These are phyloP conservation scores for Penicillium decumbens DNA, from an alignment of 2,329 filamentous ascomycete species.

Conservation along the genomic window DNA sequence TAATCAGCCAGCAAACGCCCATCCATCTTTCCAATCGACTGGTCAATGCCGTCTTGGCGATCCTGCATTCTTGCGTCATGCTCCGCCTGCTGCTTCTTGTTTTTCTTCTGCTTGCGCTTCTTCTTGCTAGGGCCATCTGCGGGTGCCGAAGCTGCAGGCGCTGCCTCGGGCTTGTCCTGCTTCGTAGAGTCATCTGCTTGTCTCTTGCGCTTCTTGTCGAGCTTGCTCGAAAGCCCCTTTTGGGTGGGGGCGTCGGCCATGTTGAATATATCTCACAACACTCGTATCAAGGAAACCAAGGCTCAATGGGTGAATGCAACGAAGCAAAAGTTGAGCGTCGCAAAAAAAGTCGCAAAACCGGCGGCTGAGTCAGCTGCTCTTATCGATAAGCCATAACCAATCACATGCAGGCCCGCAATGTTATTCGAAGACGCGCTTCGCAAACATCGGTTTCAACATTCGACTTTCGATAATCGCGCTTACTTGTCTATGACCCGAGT, in stretches of 20 bases:
- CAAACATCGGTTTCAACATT: constrained; percentile 2
- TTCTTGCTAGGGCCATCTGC: constrained; percentile 33
- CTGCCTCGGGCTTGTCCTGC: constrained; percentile 22
- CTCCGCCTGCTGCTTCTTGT: constrained; percentile 24
- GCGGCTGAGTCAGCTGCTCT: constrained; percentile 28
- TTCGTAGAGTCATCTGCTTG: constrained; percentile 32
- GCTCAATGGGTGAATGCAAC: constrained; percentile 5
- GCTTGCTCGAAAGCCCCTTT: constrained; percentile 30
- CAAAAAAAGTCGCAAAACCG: constrained; percentile 13
- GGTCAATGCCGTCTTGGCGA: constrained; percentile 70
- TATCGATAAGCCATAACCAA: constrained; percentile 33
- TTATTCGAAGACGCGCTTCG: constrained; percentile 19
- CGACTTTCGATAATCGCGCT: neutral
- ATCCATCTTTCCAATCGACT: constrained; percentile 76
- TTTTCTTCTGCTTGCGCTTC: constrained; percentile 28
- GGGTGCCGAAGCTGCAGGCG: constrained; percentile 14
- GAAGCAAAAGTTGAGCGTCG: constrained; percentile 9
- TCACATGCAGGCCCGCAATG: constrained; percentile 16
- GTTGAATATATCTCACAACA: neutral
- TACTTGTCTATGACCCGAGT: neutral
- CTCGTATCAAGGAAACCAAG: neutral
- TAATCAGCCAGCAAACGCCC: constrained; percentile 78
- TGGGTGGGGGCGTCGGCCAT: constrained; percentile 22
- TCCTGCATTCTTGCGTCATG: constrained; percentile 43
- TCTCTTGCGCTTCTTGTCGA: constrained; percentile 42